phyloP scores from a whole-genome alignment of 2,329 filamentous ascomycete species.

The Pestalotiopsis sp. region DNA sequence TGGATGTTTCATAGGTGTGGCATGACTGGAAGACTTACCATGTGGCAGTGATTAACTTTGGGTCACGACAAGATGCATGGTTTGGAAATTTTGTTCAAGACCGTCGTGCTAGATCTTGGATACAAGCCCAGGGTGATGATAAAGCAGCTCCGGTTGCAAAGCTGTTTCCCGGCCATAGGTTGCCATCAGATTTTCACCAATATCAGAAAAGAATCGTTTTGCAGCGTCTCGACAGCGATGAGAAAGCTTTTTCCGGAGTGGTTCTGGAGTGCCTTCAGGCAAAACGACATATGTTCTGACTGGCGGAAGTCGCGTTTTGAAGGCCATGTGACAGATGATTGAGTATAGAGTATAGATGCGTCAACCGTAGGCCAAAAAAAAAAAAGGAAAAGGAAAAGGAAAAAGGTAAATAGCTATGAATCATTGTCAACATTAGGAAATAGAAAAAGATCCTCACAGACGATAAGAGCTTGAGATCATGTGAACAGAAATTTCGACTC shows the following conservation, averaged over 20 bases:
- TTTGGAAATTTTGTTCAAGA: neutral
- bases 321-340: neutral
- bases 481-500: neutral
- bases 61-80: neutral
- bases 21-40: neutral
- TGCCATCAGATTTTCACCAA: neutral
- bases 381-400: neutral
- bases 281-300: neutral
- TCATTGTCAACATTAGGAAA: accelerated
- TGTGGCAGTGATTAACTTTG: neutral
- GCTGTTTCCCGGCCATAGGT: neutral
- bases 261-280: neutral
- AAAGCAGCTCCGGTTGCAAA: neutral
- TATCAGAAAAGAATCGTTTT: neutral
- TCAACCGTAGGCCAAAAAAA: neutral
- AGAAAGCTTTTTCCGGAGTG: neutral
- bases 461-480: neutral
- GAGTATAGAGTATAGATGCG: neutral
- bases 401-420: neutral
- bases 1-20: neutral
- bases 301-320: neutral
- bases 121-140: neutral
- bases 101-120: neutral
- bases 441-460: neutral
- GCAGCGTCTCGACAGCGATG: neutral